These are phyloP conservation scores for Calonectria multiphialidica DNA, from an alignment of 2,329 filamentous ascomycete species.

Conservation along the genomic window DNA sequence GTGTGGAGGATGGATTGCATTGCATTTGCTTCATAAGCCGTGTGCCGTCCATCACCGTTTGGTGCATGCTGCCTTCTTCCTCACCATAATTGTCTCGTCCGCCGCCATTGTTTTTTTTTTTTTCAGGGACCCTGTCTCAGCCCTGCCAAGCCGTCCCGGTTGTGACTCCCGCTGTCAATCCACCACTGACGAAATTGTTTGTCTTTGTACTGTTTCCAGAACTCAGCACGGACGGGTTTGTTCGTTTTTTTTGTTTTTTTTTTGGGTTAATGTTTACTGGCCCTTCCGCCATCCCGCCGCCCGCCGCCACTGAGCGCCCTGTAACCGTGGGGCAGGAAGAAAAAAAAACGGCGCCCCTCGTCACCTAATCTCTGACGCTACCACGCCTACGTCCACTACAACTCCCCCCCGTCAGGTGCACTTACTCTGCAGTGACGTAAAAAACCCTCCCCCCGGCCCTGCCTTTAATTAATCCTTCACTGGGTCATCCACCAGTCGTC, in stretches of 20 bases:
- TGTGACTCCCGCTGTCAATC: conserved; percentile 8
- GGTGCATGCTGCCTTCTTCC: background rate
- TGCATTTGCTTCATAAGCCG: conserved; percentile 10
- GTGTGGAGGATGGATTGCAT: background rate
- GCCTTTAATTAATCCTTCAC: conserved; percentile 17
- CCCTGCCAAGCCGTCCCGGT: conserved; percentile 19
- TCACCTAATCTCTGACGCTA: conserved; percentile 9
- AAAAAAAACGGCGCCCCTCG: conserved; percentile 1
- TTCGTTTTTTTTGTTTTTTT: background rate
- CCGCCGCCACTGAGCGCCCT: conserved; percentile 15
- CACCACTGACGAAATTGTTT: conserved; percentile 5
- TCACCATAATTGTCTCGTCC: background rate
- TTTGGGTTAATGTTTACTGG: conserved; percentile 4
- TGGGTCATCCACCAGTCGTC: conserved; percentile 11
- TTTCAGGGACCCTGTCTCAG: conserved; percentile 14
- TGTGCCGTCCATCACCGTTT: background rate
- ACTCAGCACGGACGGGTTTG: conserved; percentile 18
- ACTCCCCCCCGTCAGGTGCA: background rate
- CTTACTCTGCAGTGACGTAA: conserved; percentile 11
- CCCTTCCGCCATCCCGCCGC: conserved; percentile 24
- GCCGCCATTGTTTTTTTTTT: background rate
- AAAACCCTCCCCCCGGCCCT: background rate
- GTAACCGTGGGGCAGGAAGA: background rate
- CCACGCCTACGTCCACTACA: background rate
- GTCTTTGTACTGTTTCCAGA: conserved; percentile 18